These are phyloP conservation scores for Penicillium sp. DNA, from an alignment of 2,329 filamentous ascomycete species.

Conservation along the genomic window DNA sequence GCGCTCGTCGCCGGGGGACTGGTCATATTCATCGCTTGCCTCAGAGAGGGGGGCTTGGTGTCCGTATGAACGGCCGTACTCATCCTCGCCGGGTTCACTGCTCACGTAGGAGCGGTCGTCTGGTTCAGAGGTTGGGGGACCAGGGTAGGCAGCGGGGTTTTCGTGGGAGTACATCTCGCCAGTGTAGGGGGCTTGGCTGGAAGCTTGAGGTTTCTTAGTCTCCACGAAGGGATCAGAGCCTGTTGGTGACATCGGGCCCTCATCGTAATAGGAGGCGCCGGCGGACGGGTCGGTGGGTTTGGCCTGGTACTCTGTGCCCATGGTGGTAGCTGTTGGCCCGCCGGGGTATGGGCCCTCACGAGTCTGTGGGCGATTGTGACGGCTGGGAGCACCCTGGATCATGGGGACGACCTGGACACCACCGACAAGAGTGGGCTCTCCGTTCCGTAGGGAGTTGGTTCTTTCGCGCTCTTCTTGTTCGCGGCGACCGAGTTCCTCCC, in stretches of 20 bases:
- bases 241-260: conserved; percentile 52
- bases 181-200: conserved; percentile 28
- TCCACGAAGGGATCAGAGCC: conserved; percentile 65
- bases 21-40: conserved; percentile 55
- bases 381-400: conserved; percentile 67
- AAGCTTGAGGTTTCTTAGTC: conserved; percentile 25
- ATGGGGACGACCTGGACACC: conserved; percentile 95
- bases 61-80: conserved; percentile 67
- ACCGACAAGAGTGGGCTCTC: conserved; percentile 83
- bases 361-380: conserved; percentile 49
- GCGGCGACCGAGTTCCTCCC: conserved; percentile 91
- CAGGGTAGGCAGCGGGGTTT: conserved; percentile 30
- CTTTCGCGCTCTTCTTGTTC: conserved; percentile 92
- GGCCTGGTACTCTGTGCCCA: conserved; percentile 29
- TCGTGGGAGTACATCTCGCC: conserved; percentile 43
- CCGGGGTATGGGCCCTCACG: conserved; percentile 46
- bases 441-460: conserved; percentile 79
- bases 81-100: conserved; percentile 67
- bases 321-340: conserved; percentile 31
- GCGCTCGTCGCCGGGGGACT: conserved; percentile 47
- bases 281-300: conserved; percentile 29
- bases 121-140: conserved; percentile 45
- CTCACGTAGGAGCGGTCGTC: conserved; percentile 51
- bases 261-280: conserved; percentile 53
- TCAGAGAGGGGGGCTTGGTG: conserved; percentile 51